These are phyloP conservation scores for Kazachstania sp. DNA, from an alignment of 1,139 yeast genomes.

Conservation along the genomic window DNA sequence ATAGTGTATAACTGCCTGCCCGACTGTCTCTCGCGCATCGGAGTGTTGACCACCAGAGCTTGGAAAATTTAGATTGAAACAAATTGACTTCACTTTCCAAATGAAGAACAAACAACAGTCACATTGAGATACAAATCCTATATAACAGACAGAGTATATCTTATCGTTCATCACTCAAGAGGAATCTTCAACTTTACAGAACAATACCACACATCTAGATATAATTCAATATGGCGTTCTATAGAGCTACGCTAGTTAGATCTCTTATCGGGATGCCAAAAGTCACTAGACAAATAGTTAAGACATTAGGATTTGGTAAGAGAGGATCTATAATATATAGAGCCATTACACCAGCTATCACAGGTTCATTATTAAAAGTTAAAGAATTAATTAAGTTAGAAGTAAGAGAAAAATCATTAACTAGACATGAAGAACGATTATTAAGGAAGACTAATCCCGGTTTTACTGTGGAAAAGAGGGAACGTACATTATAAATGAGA, in stretches of 20 bases:
- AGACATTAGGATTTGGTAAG: slow-evolving; percentile 65
- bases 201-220: background rate
- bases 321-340: slow-evolving; percentile 72
- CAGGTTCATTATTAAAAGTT: slow-evolving; percentile 75
- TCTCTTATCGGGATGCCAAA: slow-evolving; percentile 84
- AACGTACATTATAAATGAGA: background rate
- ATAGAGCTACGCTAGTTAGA: slow-evolving; percentile 67
- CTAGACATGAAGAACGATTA: slow-evolving; percentile 44
- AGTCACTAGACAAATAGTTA: slow-evolving; percentile 52
- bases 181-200: background rate
- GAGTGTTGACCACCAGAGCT: too few species aligned
- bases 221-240: slow-evolving; percentile 35
- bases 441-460: slow-evolving; percentile 58
- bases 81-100: too few species aligned
- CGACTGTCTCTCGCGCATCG: too few species aligned
- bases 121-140: too few species aligned
- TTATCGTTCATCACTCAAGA: too few species aligned
- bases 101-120: too few species aligned
- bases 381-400: slow-evolving; percentile 88
- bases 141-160: too few species aligned
- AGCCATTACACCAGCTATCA: slow-evolving; percentile 65
- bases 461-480: slow-evolving; percentile 38
- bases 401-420: slow-evolving; percentile 47
- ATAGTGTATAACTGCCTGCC: too few species aligned
- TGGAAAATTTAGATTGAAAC: too few species aligned